phyloP scores from a whole-genome alignment of 331 rosid species.

The Phaseolus coccineus region DNA sequence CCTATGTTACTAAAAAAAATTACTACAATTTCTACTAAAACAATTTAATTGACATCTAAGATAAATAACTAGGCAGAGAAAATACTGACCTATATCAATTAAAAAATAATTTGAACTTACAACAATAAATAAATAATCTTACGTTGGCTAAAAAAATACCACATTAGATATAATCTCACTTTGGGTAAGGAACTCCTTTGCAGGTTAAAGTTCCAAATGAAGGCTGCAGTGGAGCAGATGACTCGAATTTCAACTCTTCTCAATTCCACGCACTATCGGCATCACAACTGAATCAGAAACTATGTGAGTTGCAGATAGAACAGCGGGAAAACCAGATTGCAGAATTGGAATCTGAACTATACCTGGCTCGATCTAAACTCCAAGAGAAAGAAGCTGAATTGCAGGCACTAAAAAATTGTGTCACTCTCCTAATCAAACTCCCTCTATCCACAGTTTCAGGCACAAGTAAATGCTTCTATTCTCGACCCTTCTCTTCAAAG shows the following conservation, averaged over 20 bases:
- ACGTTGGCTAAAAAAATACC: no score
- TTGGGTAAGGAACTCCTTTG: no score
- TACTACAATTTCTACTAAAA: no score
- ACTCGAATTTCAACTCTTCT: slow-evolving; percentile 20
- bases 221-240: slow-evolving; percentile 42
- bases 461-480: not conserved
- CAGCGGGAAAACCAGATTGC: slow-evolving; percentile 65
- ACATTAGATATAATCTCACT: no score
- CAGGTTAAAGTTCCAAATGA: slow-evolving; percentile 52
- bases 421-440: slow-evolving; percentile 60
- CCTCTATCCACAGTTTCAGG: slow-evolving; percentile 64
- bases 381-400: slow-evolving; percentile 67
- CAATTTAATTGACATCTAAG: no score
- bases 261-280: slow-evolving; percentile 53
- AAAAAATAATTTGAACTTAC: no score
- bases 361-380: slow-evolving; percentile 62
- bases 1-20: no score
- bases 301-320: slow-evolving; percentile 69
- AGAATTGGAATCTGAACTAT: slow-evolving; percentile 74
- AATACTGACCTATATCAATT: no score
- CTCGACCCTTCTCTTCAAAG: no score
- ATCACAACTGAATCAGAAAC: slow-evolving; percentile 63
- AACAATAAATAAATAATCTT: no score
- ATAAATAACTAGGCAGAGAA: no score
- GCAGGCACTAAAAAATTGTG: slow-evolving; percentile 72